A percentile compares a stretch with the other conserved stretches of the same genome.
phyloP scores from a whole-genome alignment of 441 rosid genomes.

The Gossypium aridum region DNA sequence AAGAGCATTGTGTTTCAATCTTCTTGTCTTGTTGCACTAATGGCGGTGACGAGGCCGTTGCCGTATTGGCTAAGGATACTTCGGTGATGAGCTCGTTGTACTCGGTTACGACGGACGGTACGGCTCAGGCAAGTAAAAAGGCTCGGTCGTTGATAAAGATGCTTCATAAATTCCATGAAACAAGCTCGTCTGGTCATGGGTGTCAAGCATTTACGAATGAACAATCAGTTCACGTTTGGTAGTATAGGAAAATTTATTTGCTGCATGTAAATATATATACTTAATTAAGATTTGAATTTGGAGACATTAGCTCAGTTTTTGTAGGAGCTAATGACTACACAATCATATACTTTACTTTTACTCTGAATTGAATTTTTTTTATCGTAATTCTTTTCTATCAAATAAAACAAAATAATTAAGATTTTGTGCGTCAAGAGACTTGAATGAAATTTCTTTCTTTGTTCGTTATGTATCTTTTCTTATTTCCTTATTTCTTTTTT shows the following conservation, averaged over 20 bases:
- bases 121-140: slow-evolving; percentile 41
- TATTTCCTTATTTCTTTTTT: neutral
- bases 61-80: slow-evolving; percentile 30
- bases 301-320: slow-evolving; percentile 35
- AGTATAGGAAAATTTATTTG: slow-evolving; percentile 11
- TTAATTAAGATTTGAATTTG: neutral
- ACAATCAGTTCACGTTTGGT: slow-evolving; percentile 24
- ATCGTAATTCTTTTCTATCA: slow-evolving; percentile 8
- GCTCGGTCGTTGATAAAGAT: slow-evolving; percentile 46
- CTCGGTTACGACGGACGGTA: slow-evolving; percentile 42
- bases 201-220: slow-evolving; percentile 24
- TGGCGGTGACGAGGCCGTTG: slow-evolving; percentile 41
- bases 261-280: neutral
- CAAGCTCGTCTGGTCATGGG: slow-evolving; percentile 20
- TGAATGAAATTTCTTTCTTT: neutral
- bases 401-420: neutral
- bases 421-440: neutral
- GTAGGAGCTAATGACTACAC: slow-evolving; percentile 24
- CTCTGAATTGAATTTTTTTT: neutral
- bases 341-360: neutral
- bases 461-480: neutral
- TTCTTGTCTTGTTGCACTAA: slow-evolving; percentile 40
- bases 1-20: slow-evolving; percentile 50
- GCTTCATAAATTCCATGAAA: slow-evolving; percentile 54
- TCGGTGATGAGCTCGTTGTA: slow-evolving; percentile 46